These are phyloP conservation scores for Dysphania ambrosioides DNA, from an alignment of 148 eudicot genomes.

Conservation along the genomic window DNA sequence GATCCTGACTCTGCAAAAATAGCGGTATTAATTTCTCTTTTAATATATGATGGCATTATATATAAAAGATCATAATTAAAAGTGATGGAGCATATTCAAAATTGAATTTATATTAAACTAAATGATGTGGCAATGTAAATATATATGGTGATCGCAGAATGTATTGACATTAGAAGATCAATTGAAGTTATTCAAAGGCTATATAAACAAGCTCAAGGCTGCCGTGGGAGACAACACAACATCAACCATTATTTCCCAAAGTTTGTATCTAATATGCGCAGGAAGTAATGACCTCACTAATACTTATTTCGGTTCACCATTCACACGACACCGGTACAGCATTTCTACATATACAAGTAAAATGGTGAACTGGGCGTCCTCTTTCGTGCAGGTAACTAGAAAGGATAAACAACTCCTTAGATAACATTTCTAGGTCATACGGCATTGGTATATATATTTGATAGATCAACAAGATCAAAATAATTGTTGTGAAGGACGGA, in stretches of 20 bases:
- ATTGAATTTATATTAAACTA: background rate
- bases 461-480: too few relatives aligned
- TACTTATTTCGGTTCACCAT: constrained; percentile 24
- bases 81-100: too few relatives aligned
- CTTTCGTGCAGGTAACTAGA: constrained; percentile 16
- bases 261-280: constrained; percentile 23
- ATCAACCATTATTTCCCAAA: constrained; percentile 23
- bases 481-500: too few relatives aligned
- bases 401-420: too few relatives aligned
- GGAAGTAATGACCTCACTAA: constrained; percentile 39
- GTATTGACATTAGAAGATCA: constrained; percentile 27
- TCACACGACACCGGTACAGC: constrained; percentile 11
- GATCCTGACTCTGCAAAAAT: constrained; percentile 38
- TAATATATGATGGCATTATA: too few relatives aligned
- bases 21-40: constrained; percentile 35
- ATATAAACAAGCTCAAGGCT: constrained; percentile 28
- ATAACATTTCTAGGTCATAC: too few relatives aligned
- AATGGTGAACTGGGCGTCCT: constrained; percentile 22
- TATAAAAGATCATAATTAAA: too few relatives aligned
- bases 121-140: background rate
- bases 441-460: too few relatives aligned
- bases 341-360: constrained; percentile 15
- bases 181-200: constrained; percentile 31
- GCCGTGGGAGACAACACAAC: constrained; percentile 32
- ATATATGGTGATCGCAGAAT: too few relatives aligned